Percentiles rank a stretch among this genome's conserved stretches.
phyloP scores from a whole-genome alignment of 257 asterid species.

The Rehmannia glutinosa region DNA sequence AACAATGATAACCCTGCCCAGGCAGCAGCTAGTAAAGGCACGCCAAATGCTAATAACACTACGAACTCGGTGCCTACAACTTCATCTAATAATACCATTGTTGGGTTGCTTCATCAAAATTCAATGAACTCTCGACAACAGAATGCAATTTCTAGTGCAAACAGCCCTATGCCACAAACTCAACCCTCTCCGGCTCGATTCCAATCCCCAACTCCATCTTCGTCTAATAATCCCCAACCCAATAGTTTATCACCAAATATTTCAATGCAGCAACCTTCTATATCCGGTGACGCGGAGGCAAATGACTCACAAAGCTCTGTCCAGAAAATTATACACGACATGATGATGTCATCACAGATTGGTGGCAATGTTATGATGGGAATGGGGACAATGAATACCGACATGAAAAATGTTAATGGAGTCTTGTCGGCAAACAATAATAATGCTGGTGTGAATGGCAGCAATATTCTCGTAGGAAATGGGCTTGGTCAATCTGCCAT shows the following conservation, averaged over 20 bases:
- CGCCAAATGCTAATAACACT: conserved; percentile 41
- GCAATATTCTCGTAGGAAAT: conserved; percentile 47
- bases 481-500: conserved; percentile 66
- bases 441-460: conserved; percentile 37
- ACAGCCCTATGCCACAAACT: conserved; percentile 43
- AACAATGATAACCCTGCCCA: conserved; percentile 49
- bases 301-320: conserved; percentile 92
- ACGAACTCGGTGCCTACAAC: conserved; percentile 43
- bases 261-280: conserved; percentile 60
- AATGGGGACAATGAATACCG: conserved; percentile 40
- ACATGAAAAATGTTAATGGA: conserved; percentile 57
- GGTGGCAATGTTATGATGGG: conserved; percentile 42
- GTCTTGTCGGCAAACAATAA: conserved; percentile 39
- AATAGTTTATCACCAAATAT: conserved; percentile 56
- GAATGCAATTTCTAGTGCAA: conserved; percentile 52
- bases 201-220: conserved; percentile 76
- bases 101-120: conserved; percentile 73
- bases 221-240: conserved; percentile 63
- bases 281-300: conserved; percentile 51
- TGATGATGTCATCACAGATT: conserved; percentile 82
- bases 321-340: conserved; percentile 85
- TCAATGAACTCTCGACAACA: conserved; percentile 84
- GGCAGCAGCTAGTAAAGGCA: conserved; percentile 42
- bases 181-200: conserved; percentile 49
- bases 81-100: conserved; percentile 50